Percentiles rank a stretch among this genome's conserved stretches.
Evolutionary conservation across 352 stramenopile species (phyloP).

Genomic region (Nothophytophthora sp.): DNA sequence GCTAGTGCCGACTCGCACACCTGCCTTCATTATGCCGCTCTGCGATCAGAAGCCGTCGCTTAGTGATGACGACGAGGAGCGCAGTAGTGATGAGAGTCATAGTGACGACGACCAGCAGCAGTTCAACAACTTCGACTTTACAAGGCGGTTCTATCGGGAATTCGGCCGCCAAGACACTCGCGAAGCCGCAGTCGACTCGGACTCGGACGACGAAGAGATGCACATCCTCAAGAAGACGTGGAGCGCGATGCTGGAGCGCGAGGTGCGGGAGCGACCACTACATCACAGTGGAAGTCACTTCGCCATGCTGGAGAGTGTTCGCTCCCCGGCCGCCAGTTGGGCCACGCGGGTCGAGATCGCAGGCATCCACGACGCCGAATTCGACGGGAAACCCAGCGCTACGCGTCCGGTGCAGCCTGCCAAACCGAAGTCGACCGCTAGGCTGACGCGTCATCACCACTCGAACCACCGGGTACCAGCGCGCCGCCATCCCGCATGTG

Average conservation of each 20-base stretch:
- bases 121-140: conserved; percentile 36
- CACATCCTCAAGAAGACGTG: conserved; percentile 54
- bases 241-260: conserved; percentile 52
- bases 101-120: conserved; percentile 18
- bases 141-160: conserved; percentile 37
- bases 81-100: conserved; percentile 18
- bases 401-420: no score
- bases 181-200: conserved; percentile 17
- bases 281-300: conserved; percentile 46
- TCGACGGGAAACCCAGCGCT: background rate
- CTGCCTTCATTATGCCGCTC: conserved; percentile 25
- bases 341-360: conserved; percentile 65
- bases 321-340: conserved; percentile 34
- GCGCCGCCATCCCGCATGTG: conserved; percentile 1
- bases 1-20: conserved; percentile 24
- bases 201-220: conserved; percentile 54
- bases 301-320: conserved; percentile 29
- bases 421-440: no score
- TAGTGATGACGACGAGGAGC: conserved; percentile 8
- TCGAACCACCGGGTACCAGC: conserved; percentile 19
- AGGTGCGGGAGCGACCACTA: conserved; percentile 42
- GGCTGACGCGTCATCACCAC: conserved; percentile 10
- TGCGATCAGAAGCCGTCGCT: conserved; percentile 13
- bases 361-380: conserved; percentile 25
- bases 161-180: conserved; percentile 25